Conservation (phyloP, 2,329 filamentous ascomycete genomes). For the Dactylellina sp. region DNA sequence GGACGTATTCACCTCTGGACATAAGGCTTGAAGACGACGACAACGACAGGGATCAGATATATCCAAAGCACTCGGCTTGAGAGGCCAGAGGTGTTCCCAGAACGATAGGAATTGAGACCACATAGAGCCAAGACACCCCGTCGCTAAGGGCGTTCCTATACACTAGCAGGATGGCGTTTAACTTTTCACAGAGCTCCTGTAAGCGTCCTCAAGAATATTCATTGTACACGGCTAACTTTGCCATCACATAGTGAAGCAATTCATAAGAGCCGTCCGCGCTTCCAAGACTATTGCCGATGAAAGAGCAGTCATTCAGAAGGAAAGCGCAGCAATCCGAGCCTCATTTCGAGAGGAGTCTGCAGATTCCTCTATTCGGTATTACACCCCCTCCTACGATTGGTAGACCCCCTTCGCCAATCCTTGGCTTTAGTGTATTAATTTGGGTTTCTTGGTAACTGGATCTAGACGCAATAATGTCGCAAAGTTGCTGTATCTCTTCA, state of each 20-base stretch:
- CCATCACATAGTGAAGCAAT: conserved; percentile 85
- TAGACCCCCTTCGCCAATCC: too few relatives aligned
- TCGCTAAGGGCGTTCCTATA: conserved; percentile 10
- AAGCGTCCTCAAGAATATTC: neutral
- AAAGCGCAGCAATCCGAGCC: conserved; percentile 95
- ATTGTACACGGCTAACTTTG: conserved; percentile 9
- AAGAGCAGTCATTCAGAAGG: conserved; percentile 97
- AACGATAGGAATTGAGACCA: neutral
- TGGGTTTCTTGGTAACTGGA: neutral
- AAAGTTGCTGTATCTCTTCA: conserved; percentile 97
- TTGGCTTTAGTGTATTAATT: conserved; percentile 11
- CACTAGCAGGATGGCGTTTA: conserved; percentile 47
- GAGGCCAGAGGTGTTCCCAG: neutral
- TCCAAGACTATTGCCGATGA: conserved; percentile 99
- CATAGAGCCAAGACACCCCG: neutral
- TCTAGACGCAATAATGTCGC: conserved; percentile 96
- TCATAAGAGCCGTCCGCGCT: conserved; percentile 98
- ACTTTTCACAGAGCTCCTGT: conserved; percentile 54
- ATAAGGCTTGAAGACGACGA: neutral
- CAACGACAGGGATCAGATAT: neutral
- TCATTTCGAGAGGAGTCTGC: conserved; percentile 97
- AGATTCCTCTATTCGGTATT: conserved; percentile 87
- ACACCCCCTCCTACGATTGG: conserved; percentile 19
- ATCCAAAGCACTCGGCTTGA: neutral
- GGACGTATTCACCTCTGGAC: too few relatives aligned